Percentiles rank a stretch among this genome's conserved stretches.
These are phyloP conservation scores for Sporothrix sp. DNA, from an alignment of 2,329 filamentous ascomycete genomes.

Conservation along the genomic window DNA sequence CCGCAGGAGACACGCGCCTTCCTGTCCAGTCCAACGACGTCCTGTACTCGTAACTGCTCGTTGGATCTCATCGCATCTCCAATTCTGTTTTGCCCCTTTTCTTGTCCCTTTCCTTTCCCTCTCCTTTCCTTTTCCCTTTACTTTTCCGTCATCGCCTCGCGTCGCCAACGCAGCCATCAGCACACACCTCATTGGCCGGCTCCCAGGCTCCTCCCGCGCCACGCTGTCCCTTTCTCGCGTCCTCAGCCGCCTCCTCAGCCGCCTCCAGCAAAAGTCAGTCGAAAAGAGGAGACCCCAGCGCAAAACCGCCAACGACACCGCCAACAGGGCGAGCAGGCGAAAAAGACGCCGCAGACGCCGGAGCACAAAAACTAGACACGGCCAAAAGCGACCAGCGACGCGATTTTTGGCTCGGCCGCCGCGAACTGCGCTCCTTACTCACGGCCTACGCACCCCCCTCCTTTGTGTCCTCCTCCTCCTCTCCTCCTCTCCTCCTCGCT, in stretches of 20 bases:
- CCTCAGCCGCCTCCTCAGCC: background rate
- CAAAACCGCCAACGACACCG: background rate
- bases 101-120: background rate
- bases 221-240: too few species aligned
- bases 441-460: too few species aligned
- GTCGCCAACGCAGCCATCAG: too few species aligned
- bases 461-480: background rate
- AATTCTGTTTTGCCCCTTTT: background rate
- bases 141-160: background rate
- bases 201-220: too few species aligned
- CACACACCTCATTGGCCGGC: too few species aligned
- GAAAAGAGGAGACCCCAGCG: background rate
- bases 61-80: too few species aligned
- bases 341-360: background rate
- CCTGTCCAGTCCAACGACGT: background rate
- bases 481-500: background rate
- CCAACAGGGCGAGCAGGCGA: background rate
- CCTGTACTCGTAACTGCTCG: too few species aligned
- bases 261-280: background rate
- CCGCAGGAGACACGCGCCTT: constrained; percentile 1
- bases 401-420: constrained; percentile 1
- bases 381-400: background rate
- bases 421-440: background rate
- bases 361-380: constrained; percentile 6
- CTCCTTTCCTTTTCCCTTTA: background rate